Evolutionary conservation across 805 yeast species (phyloP).

Genomic region (Metschnikowia shivogae): DNA sequence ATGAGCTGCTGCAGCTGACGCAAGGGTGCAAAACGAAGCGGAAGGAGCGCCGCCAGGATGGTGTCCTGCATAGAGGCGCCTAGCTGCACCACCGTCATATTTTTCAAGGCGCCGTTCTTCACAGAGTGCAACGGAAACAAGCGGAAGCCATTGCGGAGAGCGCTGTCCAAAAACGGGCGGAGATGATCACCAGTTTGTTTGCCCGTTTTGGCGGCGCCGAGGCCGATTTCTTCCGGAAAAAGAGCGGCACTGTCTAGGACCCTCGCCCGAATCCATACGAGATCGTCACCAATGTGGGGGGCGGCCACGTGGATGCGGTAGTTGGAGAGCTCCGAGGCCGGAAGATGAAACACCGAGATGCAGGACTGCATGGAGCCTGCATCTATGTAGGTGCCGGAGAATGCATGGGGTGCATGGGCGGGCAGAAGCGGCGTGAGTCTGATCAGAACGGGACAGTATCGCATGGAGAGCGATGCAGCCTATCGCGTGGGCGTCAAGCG

Average conservation of each 20-base stretch:
- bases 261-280: conserved; percentile 9
- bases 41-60: not conserved
- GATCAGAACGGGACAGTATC: conserved; percentile 10
- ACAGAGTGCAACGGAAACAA: conserved; percentile 8
- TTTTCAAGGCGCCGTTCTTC: not conserved
- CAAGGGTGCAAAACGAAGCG: not conserved
- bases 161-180: not conserved
- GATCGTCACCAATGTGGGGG: conserved; percentile 2
- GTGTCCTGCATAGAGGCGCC: not conserved
- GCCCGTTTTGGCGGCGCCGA: not conserved
- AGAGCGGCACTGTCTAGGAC: not conserved
- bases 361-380: not conserved
- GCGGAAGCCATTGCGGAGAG: conserved; percentile 8
- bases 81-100: not conserved
- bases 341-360: conserved; percentile 8
- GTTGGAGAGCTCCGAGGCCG: not conserved
- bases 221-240: not conserved
- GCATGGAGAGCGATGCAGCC: not conserved
- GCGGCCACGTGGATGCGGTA: conserved; percentile 9
- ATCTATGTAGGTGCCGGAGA: conserved; percentile 8
- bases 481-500: no score
- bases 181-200: not conserved
- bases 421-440: conserved; percentile 5
- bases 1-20: not conserved
- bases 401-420: not conserved